A percentile compares a stretch with the other conserved stretches of the same genome.
phyloP scores from a whole-genome alignment of 306 rosid species.

The Lotus japonicus region DNA sequence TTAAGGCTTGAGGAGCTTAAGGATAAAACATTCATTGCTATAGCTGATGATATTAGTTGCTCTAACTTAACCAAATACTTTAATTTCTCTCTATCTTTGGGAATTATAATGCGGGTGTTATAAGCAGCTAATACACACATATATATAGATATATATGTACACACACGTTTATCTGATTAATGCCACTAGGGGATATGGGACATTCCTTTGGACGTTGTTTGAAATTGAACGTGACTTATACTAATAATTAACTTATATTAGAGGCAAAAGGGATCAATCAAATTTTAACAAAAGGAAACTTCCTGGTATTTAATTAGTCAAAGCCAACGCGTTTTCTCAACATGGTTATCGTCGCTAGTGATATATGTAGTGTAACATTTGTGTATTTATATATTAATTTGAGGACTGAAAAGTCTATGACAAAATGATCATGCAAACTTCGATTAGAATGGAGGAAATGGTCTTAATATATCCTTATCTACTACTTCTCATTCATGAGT shows the following conservation, averaged over 20 bases:
- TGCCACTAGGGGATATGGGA: too few relatives aligned
- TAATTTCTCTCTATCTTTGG: too few relatives aligned
- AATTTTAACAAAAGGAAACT: not conserved
- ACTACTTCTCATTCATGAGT: too few relatives aligned
- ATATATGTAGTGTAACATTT: too few relatives aligned
- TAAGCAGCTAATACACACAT: too few relatives aligned
- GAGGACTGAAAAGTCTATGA: not conserved
- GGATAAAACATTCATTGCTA: slow-evolving; percentile 18
- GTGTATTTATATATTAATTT: too few relatives aligned
- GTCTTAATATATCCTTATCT: not conserved
- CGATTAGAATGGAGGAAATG: not conserved
- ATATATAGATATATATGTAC: too few relatives aligned
- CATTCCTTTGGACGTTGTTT: not conserved
- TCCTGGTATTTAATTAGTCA: not conserved
- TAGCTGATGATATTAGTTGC: too few relatives aligned
- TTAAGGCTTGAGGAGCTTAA: slow-evolving; percentile 10
- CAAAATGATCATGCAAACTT: not conserved
- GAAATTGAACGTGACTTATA: not conserved
- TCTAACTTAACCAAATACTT: too few relatives aligned
- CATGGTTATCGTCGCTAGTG: too few relatives aligned
- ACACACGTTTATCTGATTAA: too few relatives aligned
- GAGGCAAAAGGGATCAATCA: not conserved
- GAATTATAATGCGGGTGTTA: too few relatives aligned
- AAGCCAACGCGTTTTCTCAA: slow-evolving; percentile 13
- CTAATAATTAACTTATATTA: not conserved